Base-by-base conservation (phyloP, 1,139 yeast species). In the Yarrowia galli region DNA sequence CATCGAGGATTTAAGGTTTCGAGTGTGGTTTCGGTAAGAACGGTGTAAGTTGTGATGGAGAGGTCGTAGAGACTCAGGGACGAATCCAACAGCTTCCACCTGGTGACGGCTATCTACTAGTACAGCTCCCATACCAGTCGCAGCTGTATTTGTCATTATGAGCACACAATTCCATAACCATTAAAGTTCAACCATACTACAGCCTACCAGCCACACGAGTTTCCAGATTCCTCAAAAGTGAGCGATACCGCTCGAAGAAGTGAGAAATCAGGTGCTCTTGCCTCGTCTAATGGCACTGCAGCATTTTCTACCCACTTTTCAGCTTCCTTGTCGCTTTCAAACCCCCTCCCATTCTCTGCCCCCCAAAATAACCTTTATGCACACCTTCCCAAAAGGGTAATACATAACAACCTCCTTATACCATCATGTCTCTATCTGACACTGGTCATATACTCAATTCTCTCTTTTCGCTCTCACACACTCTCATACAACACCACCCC, bases 161-260 rank as follows among this genome's bases (percentile, higher is more conserved):
- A n/a, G n/a, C n/a, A n/a, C n/a, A n/a, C n/a, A n/a, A n/a, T n/a
- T n/a, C n/a, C n/a, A n/a, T n/a, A n/a, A n/a, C n/a, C 4, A 5
- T 9, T 28, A 51, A 51, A 23, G 58, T 51, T 51, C 16, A 2
- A 15, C 5, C 42, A 22, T 32, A 51, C 18, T 51, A 51, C 58
- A 51, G 58, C 58, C 58, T 53, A 53, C 60, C 60, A 53, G 60
- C 60, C 60, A 36, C 60, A 8, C 40, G 40, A 28, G 2, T 45
- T 23, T 45, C 18, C 18, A 25, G 10, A 2, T 4, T 16, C 28
- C 15, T 16, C 18, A 22, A 20, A 5, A 3, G 5, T 35, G 36
- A 2, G 5, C 10, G 32, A 28, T 3, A 7, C 32, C 10, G 9
- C 10, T 10, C 7, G 32, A 10, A 28, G 9, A 25, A 25, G 28